These are phyloP conservation scores for Penicillium sp. DNA, from an alignment of 2,329 filamentous ascomycete species.

Conservation along the genomic window DNA sequence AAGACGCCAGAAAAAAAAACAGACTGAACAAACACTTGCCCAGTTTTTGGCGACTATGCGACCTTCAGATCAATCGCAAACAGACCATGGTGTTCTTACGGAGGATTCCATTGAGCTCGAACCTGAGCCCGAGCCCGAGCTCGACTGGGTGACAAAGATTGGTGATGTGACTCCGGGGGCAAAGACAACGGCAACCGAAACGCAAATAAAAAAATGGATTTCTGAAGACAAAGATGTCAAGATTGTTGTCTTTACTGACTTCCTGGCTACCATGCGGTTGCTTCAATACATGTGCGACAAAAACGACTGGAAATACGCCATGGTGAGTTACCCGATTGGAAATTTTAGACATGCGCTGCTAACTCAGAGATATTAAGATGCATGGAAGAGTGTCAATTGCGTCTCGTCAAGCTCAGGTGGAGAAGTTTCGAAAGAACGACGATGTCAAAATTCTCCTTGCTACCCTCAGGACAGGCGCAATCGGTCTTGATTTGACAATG, in stretches of 20 bases:
- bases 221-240: conserved; percentile 51
- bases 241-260: conserved; percentile 63
- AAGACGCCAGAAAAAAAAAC: no score
- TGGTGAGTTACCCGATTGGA: background rate
- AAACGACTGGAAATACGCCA: conserved; percentile 32
- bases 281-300: conserved; percentile 51
- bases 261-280: conserved; percentile 55
- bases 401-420: background rate
- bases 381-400: background rate
- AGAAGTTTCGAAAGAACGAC: background rate
- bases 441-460: background rate
- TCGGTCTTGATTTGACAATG: conserved; percentile 4
- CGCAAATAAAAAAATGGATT: background rate
- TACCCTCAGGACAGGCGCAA: background rate
- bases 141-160: background rate
- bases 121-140: background rate
- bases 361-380: background rate
- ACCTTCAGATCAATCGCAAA: no score
- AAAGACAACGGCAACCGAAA: background rate
- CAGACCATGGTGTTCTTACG: background rate
- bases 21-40: no score
- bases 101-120: background rate
- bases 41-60: no score
- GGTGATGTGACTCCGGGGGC: background rate
- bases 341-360: background rate